Percentiles rank a stretch among this genome's conserved stretches.
These are phyloP conservation scores for Vitis hybrid DNA, from an alignment of 177 flowering plant genomes.

Conservation along the genomic window DNA sequence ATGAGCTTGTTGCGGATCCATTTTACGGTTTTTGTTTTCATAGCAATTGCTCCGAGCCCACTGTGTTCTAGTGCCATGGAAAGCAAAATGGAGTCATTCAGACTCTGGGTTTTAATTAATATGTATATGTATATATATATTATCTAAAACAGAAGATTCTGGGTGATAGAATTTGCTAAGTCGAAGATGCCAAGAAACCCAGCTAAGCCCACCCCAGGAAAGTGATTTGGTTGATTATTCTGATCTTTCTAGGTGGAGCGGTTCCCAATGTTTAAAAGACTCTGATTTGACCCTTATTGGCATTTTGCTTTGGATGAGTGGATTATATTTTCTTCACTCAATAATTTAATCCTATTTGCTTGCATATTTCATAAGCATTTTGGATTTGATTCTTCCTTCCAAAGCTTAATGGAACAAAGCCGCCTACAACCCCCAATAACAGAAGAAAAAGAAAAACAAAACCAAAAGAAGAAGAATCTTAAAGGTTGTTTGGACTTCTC, in stretches of 20 bases:
- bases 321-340: not conserved
- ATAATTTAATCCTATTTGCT: not conserved
- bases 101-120: too few relatives aligned
- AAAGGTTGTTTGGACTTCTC: too few relatives aligned
- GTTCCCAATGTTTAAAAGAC: constrained; percentile 3
- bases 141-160: constrained; percentile 4
- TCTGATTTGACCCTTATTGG: constrained; percentile 11
- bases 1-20: too few relatives aligned
- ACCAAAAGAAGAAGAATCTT: too few relatives aligned
- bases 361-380: not conserved
- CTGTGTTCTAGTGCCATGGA: too few relatives aligned
- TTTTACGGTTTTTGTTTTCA: too few relatives aligned
- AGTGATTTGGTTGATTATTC: constrained; percentile 4
- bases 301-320: constrained; percentile 3
- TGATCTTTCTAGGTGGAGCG: constrained; percentile 13
- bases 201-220: not conserved
- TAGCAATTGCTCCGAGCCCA: too few relatives aligned
- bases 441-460: too few relatives aligned
- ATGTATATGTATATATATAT: not conserved
- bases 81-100: too few relatives aligned
- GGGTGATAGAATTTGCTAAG: constrained; percentile 17
- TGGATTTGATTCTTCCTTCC: constrained; percentile 3
- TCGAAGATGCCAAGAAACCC: constrained; percentile 31
- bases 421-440: too few relatives aligned
- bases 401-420: constrained; percentile 7